Evolutionary conservation across 2,329 filamentous ascomycete genomes (phyloP).

Genomic region (Lomentospora prolificans): DNA sequence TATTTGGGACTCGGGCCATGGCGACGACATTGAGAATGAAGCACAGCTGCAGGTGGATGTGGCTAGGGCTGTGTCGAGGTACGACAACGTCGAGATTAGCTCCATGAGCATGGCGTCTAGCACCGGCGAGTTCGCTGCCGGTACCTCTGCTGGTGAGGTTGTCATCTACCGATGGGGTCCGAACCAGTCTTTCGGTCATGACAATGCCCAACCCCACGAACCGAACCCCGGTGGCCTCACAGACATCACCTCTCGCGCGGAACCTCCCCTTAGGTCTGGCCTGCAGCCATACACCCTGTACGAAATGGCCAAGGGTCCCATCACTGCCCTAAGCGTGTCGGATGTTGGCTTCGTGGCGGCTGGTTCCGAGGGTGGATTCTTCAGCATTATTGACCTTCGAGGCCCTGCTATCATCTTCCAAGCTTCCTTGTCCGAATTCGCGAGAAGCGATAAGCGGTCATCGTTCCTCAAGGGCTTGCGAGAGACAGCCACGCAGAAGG

Average conservation of each 20-base stretch:
- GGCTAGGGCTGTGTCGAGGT: constrained; percentile 70
- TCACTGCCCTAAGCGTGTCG: constrained; percentile 74
- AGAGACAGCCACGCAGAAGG: constrained; percentile 31
- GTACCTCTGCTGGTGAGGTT: constrained; percentile 73
- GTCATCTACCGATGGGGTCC: constrained; percentile 80
- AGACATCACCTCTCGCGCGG: constrained; percentile 62
- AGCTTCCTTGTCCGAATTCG: constrained; percentile 60
- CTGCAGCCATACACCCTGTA: constrained; percentile 72
- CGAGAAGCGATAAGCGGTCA: constrained; percentile 64
- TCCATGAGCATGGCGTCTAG: constrained; percentile 70
- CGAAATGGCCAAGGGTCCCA: constrained; percentile 71
- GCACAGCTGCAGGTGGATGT: constrained; percentile 77
- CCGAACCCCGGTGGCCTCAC: constrained; percentile 61
- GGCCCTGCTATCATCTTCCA: constrained; percentile 78
- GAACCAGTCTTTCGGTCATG: constrained; percentile 63
- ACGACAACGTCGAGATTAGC: constrained; percentile 65
- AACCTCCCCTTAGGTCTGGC: constrained; percentile 66
- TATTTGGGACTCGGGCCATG: constrained; percentile 86
- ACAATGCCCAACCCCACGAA: constrained; percentile 44
- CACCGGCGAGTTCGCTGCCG: constrained; percentile 77
- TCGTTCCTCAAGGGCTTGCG: constrained; percentile 51
- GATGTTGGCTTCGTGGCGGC: constrained; percentile 86
- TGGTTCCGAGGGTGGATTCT: constrained; percentile 71
- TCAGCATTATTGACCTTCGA: constrained; percentile 79
- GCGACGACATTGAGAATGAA: constrained; percentile 86